Conservation (phyloP, 2,329 filamentous ascomycete species). For the Alternaria burnsii region DNA sequence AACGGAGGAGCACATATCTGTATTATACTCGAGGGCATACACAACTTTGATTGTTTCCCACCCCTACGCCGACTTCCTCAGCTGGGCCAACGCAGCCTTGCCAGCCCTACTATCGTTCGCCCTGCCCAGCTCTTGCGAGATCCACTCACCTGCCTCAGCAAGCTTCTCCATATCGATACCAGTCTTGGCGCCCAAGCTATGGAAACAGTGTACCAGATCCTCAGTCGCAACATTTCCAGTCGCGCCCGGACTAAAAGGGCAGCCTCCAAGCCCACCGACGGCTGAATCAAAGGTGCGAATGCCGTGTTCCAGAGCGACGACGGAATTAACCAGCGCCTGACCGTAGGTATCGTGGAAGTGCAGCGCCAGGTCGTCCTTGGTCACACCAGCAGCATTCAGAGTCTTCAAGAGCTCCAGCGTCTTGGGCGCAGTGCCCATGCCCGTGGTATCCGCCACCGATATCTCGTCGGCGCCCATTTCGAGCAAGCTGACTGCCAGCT, state of each 20-base stretch:
- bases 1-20: background rate
- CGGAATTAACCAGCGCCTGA: constrained; percentile 82
- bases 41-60: background rate
- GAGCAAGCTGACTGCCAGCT: constrained; percentile 70
- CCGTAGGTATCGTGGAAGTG: constrained; percentile 93
- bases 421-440: constrained; percentile 82
- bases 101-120: constrained; percentile 51
- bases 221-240: constrained; percentile 89
- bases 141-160: constrained; percentile 51
- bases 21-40: background rate
- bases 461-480: constrained; percentile 93
- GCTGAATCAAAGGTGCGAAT: constrained; percentile 81
- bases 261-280: constrained; percentile 82
- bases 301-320: constrained; percentile 78
- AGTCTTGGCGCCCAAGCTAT: constrained; percentile 77
- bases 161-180: constrained; percentile 63
- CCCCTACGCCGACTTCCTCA: constrained; percentile 25
- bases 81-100: constrained; percentile 48
- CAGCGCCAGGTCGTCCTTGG: constrained; percentile 75
- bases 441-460: constrained; percentile 87
- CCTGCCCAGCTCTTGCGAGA: constrained; percentile 46
- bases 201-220: constrained; percentile 79
- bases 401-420: constrained; percentile 72
- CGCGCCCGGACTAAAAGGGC: constrained; percentile 84
- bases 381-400: constrained; percentile 71